Percentiles rank a stretch among this genome's conserved stretches.
phyloP scores from a whole-genome alignment of 352 stramenopile genomes.

The Pythium sp. region DNA sequence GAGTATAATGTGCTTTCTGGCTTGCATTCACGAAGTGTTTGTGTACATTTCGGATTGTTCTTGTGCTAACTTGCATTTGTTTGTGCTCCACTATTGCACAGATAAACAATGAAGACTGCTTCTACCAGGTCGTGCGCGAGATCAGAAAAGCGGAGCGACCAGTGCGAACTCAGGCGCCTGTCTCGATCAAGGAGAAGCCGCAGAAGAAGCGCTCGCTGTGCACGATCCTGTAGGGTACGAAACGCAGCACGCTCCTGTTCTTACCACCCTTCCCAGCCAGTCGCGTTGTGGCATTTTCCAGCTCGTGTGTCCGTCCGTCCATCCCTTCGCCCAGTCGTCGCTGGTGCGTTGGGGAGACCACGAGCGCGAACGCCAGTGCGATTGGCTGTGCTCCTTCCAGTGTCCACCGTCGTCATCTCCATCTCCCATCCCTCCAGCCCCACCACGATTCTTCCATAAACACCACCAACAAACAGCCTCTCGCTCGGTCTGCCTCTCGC shows the following conservation, averaged over 20 bases:
- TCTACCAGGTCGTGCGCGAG: conserved; percentile 87
- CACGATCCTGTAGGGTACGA: conserved; percentile 36
- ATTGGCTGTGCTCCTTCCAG: background rate
- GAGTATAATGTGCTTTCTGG: conserved; percentile 17
- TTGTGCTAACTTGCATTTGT: background rate
- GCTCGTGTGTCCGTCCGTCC: background rate
- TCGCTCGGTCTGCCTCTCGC: background rate
- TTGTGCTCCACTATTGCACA: conserved; percentile 14
- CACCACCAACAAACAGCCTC: background rate
- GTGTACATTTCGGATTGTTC: no score
- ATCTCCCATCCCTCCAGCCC: background rate
- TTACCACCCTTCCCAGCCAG: background rate
- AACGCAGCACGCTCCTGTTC: no score
- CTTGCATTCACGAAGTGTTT: no score
- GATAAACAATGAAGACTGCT: conserved; percentile 90
- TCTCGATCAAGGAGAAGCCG: conserved; percentile 49
- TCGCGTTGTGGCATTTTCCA: background rate
- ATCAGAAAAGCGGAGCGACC: conserved; percentile 81
- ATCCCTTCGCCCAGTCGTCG: background rate
- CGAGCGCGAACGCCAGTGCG: background rate
- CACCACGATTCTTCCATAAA: background rate
- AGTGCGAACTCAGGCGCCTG: conserved; percentile 35
- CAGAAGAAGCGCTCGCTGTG: conserved; percentile 56
- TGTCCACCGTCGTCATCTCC: background rate
- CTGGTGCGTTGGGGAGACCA: background rate